phyloP scores from a whole-genome alignment of 108 stramenopile species.

The Conticribra weissflogii region DNA sequence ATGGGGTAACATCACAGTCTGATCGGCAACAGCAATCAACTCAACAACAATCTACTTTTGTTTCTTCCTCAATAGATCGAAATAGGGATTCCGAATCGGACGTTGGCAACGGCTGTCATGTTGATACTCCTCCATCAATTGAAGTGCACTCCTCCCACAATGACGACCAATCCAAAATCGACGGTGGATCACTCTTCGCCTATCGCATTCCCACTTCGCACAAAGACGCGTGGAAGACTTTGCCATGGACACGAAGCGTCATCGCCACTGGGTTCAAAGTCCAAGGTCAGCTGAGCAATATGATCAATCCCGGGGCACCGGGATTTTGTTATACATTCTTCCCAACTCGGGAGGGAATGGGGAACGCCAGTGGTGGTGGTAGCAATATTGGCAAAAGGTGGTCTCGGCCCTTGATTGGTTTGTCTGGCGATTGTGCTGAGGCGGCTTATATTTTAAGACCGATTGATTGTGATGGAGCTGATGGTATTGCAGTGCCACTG shows the following conservation, averaged over 20 bases:
- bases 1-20: constrained; percentile 4
- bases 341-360: constrained; percentile 62
- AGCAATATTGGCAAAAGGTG: constrained; percentile 49
- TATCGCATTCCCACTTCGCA: constrained; percentile 84
- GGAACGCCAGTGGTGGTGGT: too few species aligned
- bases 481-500: too few species aligned
- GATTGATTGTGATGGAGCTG: constrained; percentile 34
- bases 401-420: constrained; percentile 89
- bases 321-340: constrained; percentile 96
- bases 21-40: not conserved
- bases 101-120: not conserved
- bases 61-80: too few species aligned
- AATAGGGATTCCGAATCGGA: not conserved
- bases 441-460: constrained; percentile 94
- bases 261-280: constrained; percentile 93
- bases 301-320: constrained; percentile 96
- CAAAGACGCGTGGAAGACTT: constrained; percentile 67
- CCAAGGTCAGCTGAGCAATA: constrained; percentile 77
- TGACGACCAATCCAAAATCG: constrained; percentile 42
- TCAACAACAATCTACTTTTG: not conserved
- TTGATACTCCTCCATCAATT: too few species aligned
- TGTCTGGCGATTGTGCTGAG: constrained; percentile 96
- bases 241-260: constrained; percentile 80
- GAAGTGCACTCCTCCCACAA: not conserved
- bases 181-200: constrained; percentile 90